A percentile compares a stretch with the other conserved stretches of the same genome.
Conservation (phyloP, 192 early-diverging fungal genomes). For the Mortierella hygrophila region DNA sequence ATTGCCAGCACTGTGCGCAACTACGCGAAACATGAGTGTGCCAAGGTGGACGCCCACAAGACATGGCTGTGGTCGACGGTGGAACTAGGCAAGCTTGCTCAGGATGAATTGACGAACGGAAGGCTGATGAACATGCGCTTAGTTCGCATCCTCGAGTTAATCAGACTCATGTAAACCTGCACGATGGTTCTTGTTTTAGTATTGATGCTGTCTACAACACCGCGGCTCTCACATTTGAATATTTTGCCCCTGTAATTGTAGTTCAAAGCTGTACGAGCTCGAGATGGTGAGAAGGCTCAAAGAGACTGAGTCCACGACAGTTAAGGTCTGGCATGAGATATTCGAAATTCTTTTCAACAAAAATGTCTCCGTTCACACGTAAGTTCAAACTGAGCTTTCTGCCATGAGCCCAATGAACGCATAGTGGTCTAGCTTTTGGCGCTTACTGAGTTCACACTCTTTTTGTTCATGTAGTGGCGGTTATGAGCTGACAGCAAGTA, state of each 20-base stretch:
- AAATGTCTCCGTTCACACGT: conserved; percentile 10
- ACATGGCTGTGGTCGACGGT: neutral
- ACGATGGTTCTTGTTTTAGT: neutral
- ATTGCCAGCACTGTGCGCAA: neutral
- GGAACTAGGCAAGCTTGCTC: conserved; percentile 7
- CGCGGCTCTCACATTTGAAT: neutral
- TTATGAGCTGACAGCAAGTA: neutral
- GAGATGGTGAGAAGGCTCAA: neutral
- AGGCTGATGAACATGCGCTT: neutral
- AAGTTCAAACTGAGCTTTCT: conserved; percentile 1
- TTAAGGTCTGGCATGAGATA: neutral
- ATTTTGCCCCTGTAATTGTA: neutral
- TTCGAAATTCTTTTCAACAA: neutral
- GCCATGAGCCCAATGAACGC: neutral
- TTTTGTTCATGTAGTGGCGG: neutral
- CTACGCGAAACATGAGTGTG: neutral
- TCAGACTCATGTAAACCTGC: neutral
- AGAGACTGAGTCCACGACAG: neutral
- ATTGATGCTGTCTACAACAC: neutral
- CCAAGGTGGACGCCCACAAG: neutral
- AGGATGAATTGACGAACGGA: neutral
- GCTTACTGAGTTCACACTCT: neutral
- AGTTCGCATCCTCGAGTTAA: neutral
- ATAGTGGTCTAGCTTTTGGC: neutral
- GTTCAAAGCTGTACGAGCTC: neutral